Conservation (phyloP, 1,284 basidiomycete species). For the Gymnopus androsaceus region DNA sequence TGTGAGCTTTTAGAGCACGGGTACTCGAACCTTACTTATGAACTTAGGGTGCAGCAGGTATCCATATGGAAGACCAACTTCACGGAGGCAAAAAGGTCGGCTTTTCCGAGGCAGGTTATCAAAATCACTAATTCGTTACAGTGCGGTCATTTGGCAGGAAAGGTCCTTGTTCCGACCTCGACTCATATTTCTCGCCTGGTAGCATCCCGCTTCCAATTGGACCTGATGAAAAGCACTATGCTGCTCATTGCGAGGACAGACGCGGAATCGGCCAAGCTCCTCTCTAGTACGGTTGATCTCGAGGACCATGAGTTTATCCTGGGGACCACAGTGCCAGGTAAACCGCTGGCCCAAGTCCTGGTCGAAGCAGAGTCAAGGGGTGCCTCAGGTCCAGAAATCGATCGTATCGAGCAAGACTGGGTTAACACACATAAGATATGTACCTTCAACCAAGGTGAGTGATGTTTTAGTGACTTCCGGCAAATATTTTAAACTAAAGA, state of each 20-base stretch:
- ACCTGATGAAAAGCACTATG: constrained; percentile 86
- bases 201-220: constrained; percentile 85
- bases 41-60: constrained; percentile 78
- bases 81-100: constrained; percentile 85
- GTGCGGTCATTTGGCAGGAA: constrained; percentile 93
- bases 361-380: constrained; percentile 74
- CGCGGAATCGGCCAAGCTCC: constrained; percentile 85
- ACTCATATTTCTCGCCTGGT: constrained; percentile 85
- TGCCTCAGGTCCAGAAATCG: constrained; percentile 69
- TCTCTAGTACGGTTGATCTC: constrained; percentile 82
- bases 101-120: background rate
- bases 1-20: constrained; percentile 36
- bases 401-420: constrained; percentile 81
- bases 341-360: constrained; percentile 74
- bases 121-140: constrained; percentile 23
- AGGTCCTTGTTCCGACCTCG: constrained; percentile 88
- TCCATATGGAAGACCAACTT: constrained; percentile 91
- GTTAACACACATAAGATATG: constrained; percentile 69
- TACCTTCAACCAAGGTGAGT: constrained; percentile 81
- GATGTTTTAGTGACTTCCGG: background rate
- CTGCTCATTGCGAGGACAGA: constrained; percentile 90
- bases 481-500: constrained; percentile 1
- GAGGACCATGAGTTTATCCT: constrained; percentile 80
- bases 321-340: constrained; percentile 61
- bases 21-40: constrained; percentile 4